Percentiles rank a stretch among this genome's conserved stretches.
Evolutionary conservation across 2,329 filamentous ascomycete genomes (phyloP).

Genomic region (Trichoderma afroharzianum): DNA sequence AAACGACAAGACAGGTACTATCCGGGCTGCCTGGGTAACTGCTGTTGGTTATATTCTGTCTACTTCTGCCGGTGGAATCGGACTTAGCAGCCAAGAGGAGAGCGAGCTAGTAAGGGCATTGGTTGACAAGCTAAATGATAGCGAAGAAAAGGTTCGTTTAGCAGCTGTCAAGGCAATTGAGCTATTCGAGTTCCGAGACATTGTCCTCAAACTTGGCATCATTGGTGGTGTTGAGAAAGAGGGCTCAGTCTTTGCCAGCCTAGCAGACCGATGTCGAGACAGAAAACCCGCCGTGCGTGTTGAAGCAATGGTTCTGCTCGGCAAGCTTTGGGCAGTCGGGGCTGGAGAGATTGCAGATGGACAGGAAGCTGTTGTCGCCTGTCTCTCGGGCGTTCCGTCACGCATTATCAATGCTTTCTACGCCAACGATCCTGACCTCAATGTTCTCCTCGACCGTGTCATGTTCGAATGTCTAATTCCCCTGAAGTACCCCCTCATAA

Average conservation of each 20-base stretch:
- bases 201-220: slow-evolving; percentile 76
- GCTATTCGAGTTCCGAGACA: slow-evolving; percentile 73
- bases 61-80: slow-evolving; percentile 89
- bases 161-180: slow-evolving; percentile 84
- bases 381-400: slow-evolving; percentile 79
- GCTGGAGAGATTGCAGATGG: slow-evolving; percentile 80
- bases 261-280: slow-evolving; percentile 87
- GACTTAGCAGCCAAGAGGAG: slow-evolving; percentile 80
- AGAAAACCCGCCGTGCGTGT: slow-evolving; percentile 75
- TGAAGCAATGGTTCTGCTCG: slow-evolving; percentile 81
- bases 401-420: slow-evolving; percentile 86
- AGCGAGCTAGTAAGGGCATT: slow-evolving; percentile 68
- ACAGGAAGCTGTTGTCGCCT: slow-evolving; percentile 68
- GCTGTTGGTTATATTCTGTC: slow-evolving; percentile 80
- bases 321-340: slow-evolving; percentile 90
- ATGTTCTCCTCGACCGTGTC: slow-evolving; percentile 77
- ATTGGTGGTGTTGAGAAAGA: slow-evolving; percentile 71
- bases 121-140: slow-evolving; percentile 77
- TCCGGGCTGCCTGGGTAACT: slow-evolving; percentile 83
- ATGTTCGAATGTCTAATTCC: slow-evolving; percentile 88
- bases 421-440: slow-evolving; percentile 83
- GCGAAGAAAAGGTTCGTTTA: slow-evolving; percentile 85
- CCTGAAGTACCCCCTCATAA: slow-evolving; percentile 72
- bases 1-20: slow-evolving; percentile 79
- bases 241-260: slow-evolving; percentile 73